phyloP scores from a whole-genome alignment of 345 rosid genomes.

The Stellera chamaejasme region DNA sequence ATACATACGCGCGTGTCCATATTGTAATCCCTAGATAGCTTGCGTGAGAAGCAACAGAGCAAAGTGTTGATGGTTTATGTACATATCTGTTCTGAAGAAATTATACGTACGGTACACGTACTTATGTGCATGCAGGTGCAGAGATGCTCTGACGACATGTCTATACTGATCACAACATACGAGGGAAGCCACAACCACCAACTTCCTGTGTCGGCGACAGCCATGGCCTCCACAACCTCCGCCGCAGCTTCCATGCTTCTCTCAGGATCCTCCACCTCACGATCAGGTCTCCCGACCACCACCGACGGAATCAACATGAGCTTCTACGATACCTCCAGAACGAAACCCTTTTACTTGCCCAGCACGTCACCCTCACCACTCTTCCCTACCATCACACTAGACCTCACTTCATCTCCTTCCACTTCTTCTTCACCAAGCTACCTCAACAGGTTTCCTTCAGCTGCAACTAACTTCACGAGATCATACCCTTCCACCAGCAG shows the following conservation, averaged over 20 bases:
- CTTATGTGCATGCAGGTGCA: slow-evolving; percentile 73
- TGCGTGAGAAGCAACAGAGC: no score
- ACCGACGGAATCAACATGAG: slow-evolving; percentile 37
- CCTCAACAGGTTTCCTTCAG: slow-evolving; percentile 34
- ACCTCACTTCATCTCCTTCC: slow-evolving; percentile 59
- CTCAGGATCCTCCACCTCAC: slow-evolving; percentile 56
- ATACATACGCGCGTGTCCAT: no score
- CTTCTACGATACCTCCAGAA: slow-evolving; percentile 38
- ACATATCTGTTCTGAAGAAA: not conserved
- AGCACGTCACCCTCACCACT: slow-evolving; percentile 28
- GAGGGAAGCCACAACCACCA: slow-evolving; percentile 77
- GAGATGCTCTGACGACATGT: slow-evolving; percentile 65
- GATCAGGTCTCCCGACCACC: slow-evolving; percentile 15
- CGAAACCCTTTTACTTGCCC: slow-evolving; percentile 36
- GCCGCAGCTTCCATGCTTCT: slow-evolving; percentile 79
- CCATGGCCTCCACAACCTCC: slow-evolving; percentile 81
- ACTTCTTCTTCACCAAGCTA: slow-evolving; percentile 23
- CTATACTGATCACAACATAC: slow-evolving; percentile 69
- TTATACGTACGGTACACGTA: not conserved
- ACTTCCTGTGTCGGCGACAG: slow-evolving; percentile 62
- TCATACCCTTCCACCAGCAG: slow-evolving; percentile 39
- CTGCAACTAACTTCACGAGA: slow-evolving; percentile 20
- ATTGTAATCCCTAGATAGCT: no score
- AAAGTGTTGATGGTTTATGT: not conserved
- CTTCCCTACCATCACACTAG: slow-evolving; percentile 76